Evolutionary conservation across 1,284 basidiomycete species (phyloP), one percentile per base, ranked within the genome.

Genomic region (Neolentinus lepideus): DNA sequence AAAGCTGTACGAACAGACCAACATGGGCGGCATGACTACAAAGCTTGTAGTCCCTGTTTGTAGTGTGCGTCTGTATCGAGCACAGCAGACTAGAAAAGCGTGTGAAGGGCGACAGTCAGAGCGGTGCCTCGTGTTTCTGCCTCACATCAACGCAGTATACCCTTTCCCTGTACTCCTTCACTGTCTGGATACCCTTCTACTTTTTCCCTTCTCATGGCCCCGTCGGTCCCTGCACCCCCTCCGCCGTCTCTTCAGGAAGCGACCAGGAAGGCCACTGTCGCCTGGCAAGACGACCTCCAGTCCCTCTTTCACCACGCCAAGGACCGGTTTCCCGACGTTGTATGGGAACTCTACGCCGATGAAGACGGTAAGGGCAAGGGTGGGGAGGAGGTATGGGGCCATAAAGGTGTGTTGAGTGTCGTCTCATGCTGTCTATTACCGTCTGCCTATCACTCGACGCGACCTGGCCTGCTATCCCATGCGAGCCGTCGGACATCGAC

Each of bases 321-420:
- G 68, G 87, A 92, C 58, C 77, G 90, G 55, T 96, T 93, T 67
- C 88, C 90, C n/a, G 94, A 97, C 74, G 91, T 98, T 54, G 84
- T 90, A 16, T 97, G 94, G 94, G 85, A 91, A 68, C 75, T 90
- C 22, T 69, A 71, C 16, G 71, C 70, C 50, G 80, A 83, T 25
- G 78, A 78, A 33, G 79, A 77, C 54, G 73, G 72, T 25, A 71
- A 73, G 47, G 69, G 72, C 25, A 71, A 75, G 29, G 64, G 71
- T 10, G 66, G 71, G 35, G 83, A 87, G 52, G 83, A 86, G 58
- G 81, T 94, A 16, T 92, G 88, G 84, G 92, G 90, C 1, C 93
- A 96, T 71, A 95, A 96, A 79, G 92, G 92, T 92, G 22, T 31
- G 75, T 64, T 25, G 6, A 6, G 29, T 12, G 29, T 31, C 12